Conservation (phyloP, 495 filamentous ascomycete species). For the Trichoderma erinaceum region DNA sequence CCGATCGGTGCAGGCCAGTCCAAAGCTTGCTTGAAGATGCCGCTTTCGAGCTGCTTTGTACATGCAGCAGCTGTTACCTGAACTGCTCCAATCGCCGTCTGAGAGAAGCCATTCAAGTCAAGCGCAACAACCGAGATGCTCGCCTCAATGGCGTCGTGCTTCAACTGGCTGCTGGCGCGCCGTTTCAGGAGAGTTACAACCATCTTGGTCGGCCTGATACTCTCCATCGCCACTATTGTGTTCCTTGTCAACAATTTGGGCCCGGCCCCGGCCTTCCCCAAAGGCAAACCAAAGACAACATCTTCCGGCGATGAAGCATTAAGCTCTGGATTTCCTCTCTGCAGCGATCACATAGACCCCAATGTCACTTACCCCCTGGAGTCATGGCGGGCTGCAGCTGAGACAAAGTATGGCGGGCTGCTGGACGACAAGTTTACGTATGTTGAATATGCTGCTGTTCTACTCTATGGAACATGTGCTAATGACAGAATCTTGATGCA, state of each 20-base stretch:
- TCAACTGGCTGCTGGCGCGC: constrained; percentile 5
- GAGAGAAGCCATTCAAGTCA: background rate
- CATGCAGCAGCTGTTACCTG: background rate
- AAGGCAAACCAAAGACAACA: background rate
- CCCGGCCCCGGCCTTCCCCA: background rate
- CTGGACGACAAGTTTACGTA: constrained; percentile 24
- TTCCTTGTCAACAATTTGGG: background rate
- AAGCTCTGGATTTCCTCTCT: background rate
- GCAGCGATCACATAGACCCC: background rate
- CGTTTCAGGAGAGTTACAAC: constrained; percentile 2
- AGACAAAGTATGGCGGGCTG: constrained; percentile 15
- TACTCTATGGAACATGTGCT: background rate
- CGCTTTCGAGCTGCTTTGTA: no score
- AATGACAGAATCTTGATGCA: background rate
- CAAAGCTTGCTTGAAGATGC: no score
- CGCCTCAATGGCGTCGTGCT: background rate
- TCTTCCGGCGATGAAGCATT: background rate
- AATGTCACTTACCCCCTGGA: background rate
- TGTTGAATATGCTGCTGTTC: background rate
- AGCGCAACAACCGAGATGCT: background rate
- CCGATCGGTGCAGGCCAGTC: no score
- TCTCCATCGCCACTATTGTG: background rate
- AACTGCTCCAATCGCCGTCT: background rate
- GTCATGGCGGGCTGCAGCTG: background rate
- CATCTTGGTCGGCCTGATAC: background rate